phyloP scores from a whole-genome alignment of 2,329 filamentous ascomycete species.

The Claviceps paspali region DNA sequence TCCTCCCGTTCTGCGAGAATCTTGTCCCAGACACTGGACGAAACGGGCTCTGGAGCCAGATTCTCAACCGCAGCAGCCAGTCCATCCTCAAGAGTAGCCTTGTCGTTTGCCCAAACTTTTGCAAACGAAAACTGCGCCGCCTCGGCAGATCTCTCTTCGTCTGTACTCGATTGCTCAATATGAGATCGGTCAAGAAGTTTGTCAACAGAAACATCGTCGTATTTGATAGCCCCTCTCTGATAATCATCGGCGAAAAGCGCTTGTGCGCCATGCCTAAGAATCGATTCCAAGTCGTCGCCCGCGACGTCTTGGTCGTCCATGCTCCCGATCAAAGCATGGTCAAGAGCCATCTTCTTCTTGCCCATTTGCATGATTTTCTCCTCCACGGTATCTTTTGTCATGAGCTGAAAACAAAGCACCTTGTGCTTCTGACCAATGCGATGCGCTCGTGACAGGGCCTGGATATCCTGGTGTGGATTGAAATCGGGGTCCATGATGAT shows the following conservation, averaged over 20 bases:
- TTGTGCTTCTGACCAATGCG: conserved; percentile 94
- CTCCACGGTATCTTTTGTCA: conserved; percentile 77
- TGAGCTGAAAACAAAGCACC: conserved; percentile 86
- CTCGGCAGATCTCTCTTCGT: conserved; percentile 51
- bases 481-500: conserved; percentile 96
- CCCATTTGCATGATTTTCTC: conserved; percentile 96
- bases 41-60: conserved; percentile 38
- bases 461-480: conserved; percentile 95
- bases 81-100: conserved; percentile 48
- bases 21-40: conserved; percentile 70
- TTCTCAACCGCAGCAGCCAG: conserved; percentile 34
- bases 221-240: conserved; percentile 57
- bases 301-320: conserved; percentile 75
- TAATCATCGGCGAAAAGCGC: conserved; percentile 70
- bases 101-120: conserved; percentile 80
- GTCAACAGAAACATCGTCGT: conserved; percentile 71
- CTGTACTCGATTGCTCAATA: conserved; percentile 54
- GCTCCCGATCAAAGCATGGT: conserved; percentile 85
- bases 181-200: conserved; percentile 78
- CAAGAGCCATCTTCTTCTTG: conserved; percentile 87
- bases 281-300: conserved; percentile 68
- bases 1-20: conserved; percentile 74
- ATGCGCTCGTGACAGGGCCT: conserved; percentile 86
- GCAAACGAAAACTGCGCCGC: conserved; percentile 78
- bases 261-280: conserved; percentile 74